These are phyloP conservation scores for Sporothrix pallida DNA, from an alignment of 2,329 filamentous ascomycete genomes.

Conservation along the genomic window DNA sequence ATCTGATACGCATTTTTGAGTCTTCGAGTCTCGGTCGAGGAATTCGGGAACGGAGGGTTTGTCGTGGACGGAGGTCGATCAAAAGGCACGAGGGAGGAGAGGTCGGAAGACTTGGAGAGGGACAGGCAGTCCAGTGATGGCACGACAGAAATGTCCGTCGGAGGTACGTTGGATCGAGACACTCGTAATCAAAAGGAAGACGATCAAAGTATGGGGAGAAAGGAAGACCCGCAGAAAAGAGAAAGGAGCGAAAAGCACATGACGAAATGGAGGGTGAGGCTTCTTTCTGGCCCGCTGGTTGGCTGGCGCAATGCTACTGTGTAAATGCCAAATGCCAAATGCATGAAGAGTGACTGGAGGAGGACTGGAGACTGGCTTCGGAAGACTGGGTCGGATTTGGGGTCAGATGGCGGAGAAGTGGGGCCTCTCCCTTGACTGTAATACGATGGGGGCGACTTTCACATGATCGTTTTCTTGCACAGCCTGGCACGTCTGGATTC, in stretches of 20 bases:
- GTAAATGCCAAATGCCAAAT: not conserved
- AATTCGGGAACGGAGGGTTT: too few relatives aligned
- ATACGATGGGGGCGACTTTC: slow-evolving; percentile 17
- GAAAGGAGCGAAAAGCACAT: too few relatives aligned
- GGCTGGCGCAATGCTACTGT: not conserved
- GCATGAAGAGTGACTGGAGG: not conserved
- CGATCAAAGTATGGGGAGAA: not conserved
- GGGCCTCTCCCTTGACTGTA: not conserved
- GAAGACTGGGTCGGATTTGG: not conserved
- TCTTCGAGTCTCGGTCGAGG: too few relatives aligned
- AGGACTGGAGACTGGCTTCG: not conserved
- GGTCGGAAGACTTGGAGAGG: too few relatives aligned
- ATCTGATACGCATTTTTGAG: too few relatives aligned
- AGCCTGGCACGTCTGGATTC: not conserved
- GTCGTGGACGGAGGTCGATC: too few relatives aligned
- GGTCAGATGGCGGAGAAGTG: slow-evolving; percentile 28
- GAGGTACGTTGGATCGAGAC: not conserved
- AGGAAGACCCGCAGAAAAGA: not conserved
- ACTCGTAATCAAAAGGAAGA: not conserved
- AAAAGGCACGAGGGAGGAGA: too few relatives aligned
- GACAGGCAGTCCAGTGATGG: not conserved
- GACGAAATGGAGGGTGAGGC: not conserved
- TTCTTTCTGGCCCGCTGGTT: not conserved
- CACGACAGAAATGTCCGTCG: not conserved
- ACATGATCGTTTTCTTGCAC: slow-evolving; percentile 20